Evolutionary conservation across 345 rosid species (phyloP).

Genomic region (Populus tremula): DNA sequence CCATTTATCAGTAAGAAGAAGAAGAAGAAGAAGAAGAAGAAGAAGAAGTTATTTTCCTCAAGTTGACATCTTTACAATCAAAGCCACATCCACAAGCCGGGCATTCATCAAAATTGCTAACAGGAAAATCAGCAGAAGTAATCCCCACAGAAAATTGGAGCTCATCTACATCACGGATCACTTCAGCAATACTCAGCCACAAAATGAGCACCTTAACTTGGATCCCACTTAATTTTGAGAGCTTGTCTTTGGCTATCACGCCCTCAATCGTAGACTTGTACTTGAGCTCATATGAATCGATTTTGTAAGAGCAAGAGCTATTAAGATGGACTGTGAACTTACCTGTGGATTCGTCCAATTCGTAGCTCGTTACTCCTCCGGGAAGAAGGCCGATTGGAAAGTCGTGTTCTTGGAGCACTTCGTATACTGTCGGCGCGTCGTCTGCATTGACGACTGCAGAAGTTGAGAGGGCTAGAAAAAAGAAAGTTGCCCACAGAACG

Average conservation of each 20-base stretch:
- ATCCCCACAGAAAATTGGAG: conserved; percentile 49
- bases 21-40: not conserved
- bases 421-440: conserved; percentile 39
- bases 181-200: conserved; percentile 46
- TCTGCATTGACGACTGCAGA: not conserved
- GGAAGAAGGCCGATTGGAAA: conserved; percentile 71
- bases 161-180: conserved; percentile 37
- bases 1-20: not conserved
- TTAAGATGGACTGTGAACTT: conserved; percentile 34
- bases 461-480: conserved; percentile 3
- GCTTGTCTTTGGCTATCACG: conserved; percentile 31
- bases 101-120: conserved; percentile 32
- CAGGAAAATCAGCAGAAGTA: conserved; percentile 41
- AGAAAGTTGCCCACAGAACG: conserved; percentile 1
- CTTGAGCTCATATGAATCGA: conserved; percentile 46
- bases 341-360: conserved; percentile 39
- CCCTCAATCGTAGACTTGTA: conserved; percentile 42
- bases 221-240: conserved; percentile 39
- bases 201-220: conserved; percentile 40
- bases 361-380: conserved; percentile 34
- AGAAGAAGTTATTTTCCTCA: not conserved
- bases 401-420: conserved; percentile 42
- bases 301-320: conserved; percentile 32
- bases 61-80: conserved; percentile 25
- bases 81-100: conserved; percentile 54